Conservation (phyloP, 108 stramenopile genomes). For the Asterionellopsis glacialis region DNA sequence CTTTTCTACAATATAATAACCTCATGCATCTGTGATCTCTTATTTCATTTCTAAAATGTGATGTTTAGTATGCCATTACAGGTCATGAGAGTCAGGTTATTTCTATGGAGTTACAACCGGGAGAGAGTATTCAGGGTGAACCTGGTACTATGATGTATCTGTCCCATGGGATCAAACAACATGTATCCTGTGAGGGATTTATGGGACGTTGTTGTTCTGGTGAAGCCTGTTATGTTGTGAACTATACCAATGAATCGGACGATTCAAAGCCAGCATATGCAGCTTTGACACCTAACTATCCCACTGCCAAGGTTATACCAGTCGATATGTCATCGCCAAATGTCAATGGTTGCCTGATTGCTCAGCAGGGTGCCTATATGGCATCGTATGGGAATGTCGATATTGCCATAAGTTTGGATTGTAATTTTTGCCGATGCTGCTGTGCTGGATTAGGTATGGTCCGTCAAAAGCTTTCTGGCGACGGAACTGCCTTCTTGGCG, state of each 20-base stretch:
- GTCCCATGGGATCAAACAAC: conserved; percentile 11
- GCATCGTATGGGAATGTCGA: conserved; percentile 41
- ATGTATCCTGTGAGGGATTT: conserved; percentile 26
- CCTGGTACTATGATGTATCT: conserved; percentile 64
- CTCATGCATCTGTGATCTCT: no score
- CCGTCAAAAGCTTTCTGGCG: conserved; percentile 41
- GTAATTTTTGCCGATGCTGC: conserved; percentile 45
- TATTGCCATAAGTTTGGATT: conserved; percentile 32
- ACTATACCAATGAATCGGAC: conserved; percentile 26
- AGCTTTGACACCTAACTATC: conserved; percentile 43
- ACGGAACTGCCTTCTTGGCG: conserved; percentile 66
- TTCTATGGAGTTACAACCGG: conserved; percentile 23
- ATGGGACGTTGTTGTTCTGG: conserved; percentile 34
- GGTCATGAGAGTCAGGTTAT: conserved; percentile 25
- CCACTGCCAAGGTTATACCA: conserved; percentile 51
- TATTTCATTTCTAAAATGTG: no score
- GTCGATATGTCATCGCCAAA: conserved; percentile 24
- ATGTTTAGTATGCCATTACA: conserved; percentile 6
- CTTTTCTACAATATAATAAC: no score
- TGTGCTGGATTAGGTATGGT: conserved; percentile 39
- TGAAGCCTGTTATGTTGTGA: conserved; percentile 40
- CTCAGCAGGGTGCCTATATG: conserved; percentile 48
- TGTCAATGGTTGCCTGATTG: conserved; percentile 30
- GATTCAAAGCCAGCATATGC: conserved; percentile 15
- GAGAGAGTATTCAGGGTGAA: conserved; percentile 39